Evolutionary conservation across 352 stramenopile genomes (phyloP).

Genomic region (Pythium phragmiticola): DNA sequence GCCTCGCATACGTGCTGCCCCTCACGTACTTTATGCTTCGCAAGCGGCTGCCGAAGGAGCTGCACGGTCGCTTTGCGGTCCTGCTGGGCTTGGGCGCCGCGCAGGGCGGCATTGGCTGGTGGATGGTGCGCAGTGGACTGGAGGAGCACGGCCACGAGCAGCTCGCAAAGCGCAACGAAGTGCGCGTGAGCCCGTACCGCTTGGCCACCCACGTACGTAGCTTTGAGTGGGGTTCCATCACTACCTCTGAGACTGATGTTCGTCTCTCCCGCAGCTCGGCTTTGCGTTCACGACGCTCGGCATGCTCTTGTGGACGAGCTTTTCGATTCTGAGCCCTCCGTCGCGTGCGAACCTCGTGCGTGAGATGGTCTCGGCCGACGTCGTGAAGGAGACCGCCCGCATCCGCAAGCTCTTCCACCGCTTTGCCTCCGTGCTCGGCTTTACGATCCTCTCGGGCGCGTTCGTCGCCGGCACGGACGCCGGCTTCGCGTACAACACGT

Average conservation of each 20-base stretch:
- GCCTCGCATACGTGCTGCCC: slow-evolving; percentile 91
- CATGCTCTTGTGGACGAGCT: slow-evolving; percentile 93
- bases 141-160: slow-evolving; percentile 90
- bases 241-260: background rate
- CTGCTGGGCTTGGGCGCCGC: slow-evolving; percentile 66
- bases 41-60: slow-evolving; percentile 71
- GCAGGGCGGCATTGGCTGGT: slow-evolving; percentile 95
- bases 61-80: slow-evolving; percentile 65
- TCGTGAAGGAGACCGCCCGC: slow-evolving; percentile 56
- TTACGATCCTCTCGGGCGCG: slow-evolving; percentile 87
- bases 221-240: background rate
- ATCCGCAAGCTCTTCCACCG: slow-evolving; percentile 70
- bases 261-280: slow-evolving; percentile 52
- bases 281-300: slow-evolving; percentile 97
- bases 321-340: slow-evolving; percentile 86
- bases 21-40: slow-evolving; percentile 92
- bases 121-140: slow-evolving; percentile 99
- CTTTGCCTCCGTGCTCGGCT: slow-evolving; percentile 64
- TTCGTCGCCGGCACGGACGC: slow-evolving; percentile 99
- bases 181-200: slow-evolving; percentile 97
- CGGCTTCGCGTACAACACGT: slow-evolving; percentile 98
- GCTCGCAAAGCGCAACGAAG: slow-evolving; percentile 88
- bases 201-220: slow-evolving; percentile 91
- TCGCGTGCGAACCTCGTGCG: slow-evolving; percentile 56
- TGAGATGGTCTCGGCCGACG: slow-evolving; percentile 81